phyloP scores from a whole-genome alignment of 1,284 basidiomycete genomes.

The Termitomyces sp. region DNA sequence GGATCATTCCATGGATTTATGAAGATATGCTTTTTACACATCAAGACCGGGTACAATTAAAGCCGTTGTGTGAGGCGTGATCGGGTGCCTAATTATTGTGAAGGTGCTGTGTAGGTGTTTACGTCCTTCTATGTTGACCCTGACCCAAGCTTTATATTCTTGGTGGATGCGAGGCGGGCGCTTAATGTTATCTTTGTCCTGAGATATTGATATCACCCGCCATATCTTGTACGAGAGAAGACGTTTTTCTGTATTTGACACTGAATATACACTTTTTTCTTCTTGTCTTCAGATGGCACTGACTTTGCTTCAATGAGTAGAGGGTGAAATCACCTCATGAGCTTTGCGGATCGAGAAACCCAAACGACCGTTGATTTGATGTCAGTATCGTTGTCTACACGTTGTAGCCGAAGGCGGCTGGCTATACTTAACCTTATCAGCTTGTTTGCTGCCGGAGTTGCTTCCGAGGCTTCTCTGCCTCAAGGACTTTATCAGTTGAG shows the following conservation, averaged over 20 bases:
- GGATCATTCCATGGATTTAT: constrained; percentile 11
- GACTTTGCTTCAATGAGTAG: not conserved
- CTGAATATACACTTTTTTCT: not conserved
- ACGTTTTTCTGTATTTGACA: constrained; percentile 4
- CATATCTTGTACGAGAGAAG: not conserved
- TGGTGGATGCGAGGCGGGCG: not conserved
- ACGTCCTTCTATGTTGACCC: constrained; percentile 6
- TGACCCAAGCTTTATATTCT: constrained; percentile 5
- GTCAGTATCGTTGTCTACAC: not conserved
- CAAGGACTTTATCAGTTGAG: not conserved
- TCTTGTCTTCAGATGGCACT: not conserved
- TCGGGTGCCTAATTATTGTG: constrained; percentile 6
- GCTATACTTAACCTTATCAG: not conserved
- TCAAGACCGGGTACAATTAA: constrained; percentile 1
- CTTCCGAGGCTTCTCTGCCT: not conserved
- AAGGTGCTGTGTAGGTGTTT: constrained; percentile 7
- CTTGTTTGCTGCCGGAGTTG: not conserved
- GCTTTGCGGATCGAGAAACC: not conserved
- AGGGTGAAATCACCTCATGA: not conserved
- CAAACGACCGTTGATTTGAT: not conserved
- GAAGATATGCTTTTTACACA: constrained; percentile 8
- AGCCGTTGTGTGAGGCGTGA: constrained; percentile 1
- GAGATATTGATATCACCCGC: not conserved
- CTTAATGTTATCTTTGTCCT: not conserved
- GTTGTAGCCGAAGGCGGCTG: not conserved